These are phyloP conservation scores for Globisporangium cederbergense DNA, from an alignment of 352 stramenopile species.

Conservation along the genomic window DNA sequence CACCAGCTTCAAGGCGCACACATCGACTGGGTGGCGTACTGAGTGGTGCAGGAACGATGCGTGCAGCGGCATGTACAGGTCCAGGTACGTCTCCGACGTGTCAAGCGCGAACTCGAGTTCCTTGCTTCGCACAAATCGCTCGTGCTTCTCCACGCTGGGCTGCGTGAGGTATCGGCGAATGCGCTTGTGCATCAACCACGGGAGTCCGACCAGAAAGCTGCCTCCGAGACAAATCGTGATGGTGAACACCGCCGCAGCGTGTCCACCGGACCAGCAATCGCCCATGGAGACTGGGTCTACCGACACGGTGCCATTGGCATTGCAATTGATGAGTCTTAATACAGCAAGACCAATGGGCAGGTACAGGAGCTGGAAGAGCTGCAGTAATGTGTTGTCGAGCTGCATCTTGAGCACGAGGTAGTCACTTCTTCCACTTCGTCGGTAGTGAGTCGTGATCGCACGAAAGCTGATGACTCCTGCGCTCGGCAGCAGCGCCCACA, in stretches of 20 bases:
- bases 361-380: constrained; percentile 48
- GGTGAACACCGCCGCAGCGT: constrained; percentile 26
- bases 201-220: constrained; percentile 44
- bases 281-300: constrained; percentile 39
- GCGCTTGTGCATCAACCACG: constrained; percentile 28
- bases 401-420: constrained; percentile 22
- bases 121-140: constrained; percentile 42
- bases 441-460: constrained; percentile 12
- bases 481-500: constrained; percentile 30
- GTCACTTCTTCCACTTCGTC: constrained; percentile 22
- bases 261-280: constrained; percentile 26
- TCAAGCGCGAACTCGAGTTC: constrained; percentile 56
- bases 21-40: constrained; percentile 27
- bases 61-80: constrained; percentile 53
- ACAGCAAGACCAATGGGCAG: constrained; percentile 54
- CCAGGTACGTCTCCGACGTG: constrained; percentile 53
- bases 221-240: constrained; percentile 38
- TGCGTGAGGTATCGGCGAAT: constrained; percentile 35
- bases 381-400: constrained; percentile 49
- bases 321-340: constrained; percentile 60
- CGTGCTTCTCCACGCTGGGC: constrained; percentile 30
- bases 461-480: constrained; percentile 10
- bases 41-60: constrained; percentile 40
- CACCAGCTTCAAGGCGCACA: constrained; percentile 43
- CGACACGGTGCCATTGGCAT: constrained; percentile 30